These are phyloP conservation scores for Iris pallida DNA, from an alignment of 116 monocot genomes.

Conservation along the genomic window DNA sequence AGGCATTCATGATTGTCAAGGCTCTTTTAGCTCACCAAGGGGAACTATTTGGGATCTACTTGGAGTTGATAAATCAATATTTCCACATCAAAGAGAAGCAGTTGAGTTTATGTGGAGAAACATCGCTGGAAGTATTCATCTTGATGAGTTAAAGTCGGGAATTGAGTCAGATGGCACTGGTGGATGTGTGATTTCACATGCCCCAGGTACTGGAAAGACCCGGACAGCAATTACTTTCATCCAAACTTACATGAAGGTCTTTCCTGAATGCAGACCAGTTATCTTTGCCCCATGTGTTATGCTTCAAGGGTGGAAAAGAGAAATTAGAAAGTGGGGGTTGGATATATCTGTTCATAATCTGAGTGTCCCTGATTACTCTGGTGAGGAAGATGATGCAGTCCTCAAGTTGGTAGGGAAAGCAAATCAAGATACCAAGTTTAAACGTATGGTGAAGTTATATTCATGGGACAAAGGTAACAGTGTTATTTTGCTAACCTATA, in stretches of 20 bases:
- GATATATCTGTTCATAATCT: conserved; percentile 53
- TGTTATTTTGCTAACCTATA: conserved; percentile 64
- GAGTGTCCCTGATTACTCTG: conserved; percentile 28
- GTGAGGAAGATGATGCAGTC: conserved; percentile 34
- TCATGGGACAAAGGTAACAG: conserved; percentile 44
- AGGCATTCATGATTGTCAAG: conserved; percentile 4
- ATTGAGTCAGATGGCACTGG: conserved; percentile 27
- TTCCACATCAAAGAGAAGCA: conserved; percentile 62
- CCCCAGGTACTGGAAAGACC: conserved; percentile 84
- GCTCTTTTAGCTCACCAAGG: conserved; percentile 14
- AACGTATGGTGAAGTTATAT: conserved; percentile 42
- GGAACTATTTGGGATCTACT: conserved; percentile 74
- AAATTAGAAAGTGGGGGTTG: conserved; percentile 55
- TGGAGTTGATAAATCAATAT: conserved; percentile 30
- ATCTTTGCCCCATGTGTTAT: conserved; percentile 64
- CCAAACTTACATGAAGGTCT: conserved; percentile 54
- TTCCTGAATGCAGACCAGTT: conserved; percentile 58
- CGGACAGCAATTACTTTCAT: conserved; percentile 59
- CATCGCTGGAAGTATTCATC: conserved; percentile 46
- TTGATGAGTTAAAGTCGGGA: conserved; percentile 32
- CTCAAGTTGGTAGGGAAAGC: conserved; percentile 16
- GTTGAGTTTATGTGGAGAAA: conserved; percentile 91
- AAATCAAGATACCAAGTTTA: conserved; percentile 10
- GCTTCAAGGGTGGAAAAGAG: conserved; percentile 61
- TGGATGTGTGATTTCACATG: conserved; percentile 84